phyloP scores from a whole-genome alignment of 176 grass and related monocot genomes.

The Rhipidocladum racemiflorum region DNA sequence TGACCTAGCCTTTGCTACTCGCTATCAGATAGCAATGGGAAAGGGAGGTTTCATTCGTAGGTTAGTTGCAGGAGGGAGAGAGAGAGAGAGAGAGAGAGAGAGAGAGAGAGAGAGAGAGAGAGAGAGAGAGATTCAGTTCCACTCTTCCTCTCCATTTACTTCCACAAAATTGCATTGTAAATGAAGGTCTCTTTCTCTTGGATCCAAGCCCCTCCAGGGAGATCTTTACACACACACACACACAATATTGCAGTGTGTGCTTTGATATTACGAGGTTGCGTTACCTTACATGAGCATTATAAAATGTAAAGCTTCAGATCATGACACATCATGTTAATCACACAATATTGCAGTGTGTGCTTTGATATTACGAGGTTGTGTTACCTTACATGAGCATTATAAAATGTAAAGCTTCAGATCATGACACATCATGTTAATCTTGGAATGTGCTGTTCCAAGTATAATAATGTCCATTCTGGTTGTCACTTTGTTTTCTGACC shows the following conservation, averaged over 20 bases:
- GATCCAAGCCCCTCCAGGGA: background rate
- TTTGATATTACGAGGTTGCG: background rate
- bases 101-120: too few relatives aligned
- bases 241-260: background rate
- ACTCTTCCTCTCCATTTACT: background rate
- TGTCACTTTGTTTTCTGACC: conserved; percentile 42
- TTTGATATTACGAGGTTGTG: background rate
- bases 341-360: background rate
- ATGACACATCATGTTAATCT: conserved; percentile 16
- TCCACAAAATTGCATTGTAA: background rate
- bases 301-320: background rate
- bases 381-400: background rate
- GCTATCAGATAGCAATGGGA: background rate
- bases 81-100: too few relatives aligned
- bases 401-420: background rate
- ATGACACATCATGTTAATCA: conserved; percentile 16
- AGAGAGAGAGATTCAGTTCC: background rate
- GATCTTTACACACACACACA: background rate
- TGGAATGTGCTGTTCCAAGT: conserved; percentile 8
- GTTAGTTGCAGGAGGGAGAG: background rate
- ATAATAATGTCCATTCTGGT: conserved; percentile 29
- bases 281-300: background rate
- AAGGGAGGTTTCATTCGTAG: background rate
- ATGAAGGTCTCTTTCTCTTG: background rate
- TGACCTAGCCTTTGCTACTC: background rate